phyloP scores from a whole-genome alignment of 2,329 filamentous ascomycete species.

The Epicoccum nigrum region DNA sequence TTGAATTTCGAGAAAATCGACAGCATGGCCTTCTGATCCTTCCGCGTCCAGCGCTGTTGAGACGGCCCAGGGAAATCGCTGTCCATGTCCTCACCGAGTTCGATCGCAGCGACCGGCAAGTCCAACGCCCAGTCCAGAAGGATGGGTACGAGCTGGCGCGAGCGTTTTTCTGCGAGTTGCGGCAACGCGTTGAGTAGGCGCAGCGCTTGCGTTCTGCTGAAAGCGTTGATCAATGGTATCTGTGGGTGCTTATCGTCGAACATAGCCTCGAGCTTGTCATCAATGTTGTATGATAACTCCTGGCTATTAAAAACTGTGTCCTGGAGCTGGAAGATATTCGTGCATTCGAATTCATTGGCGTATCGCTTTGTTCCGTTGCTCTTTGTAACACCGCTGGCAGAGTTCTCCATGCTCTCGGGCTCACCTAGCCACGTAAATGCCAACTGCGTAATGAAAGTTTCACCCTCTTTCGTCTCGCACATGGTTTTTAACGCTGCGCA shows the following conservation, averaged over 20 bases:
- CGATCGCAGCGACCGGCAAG: conserved; percentile 17
- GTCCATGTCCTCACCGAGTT: conserved; percentile 21
- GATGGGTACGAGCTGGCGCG: conserved; percentile 81
- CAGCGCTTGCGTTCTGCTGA: conserved; percentile 77
- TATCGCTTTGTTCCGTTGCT: conserved; percentile 34
- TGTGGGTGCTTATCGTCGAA: conserved; percentile 70
- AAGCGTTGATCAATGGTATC: conserved; percentile 58
- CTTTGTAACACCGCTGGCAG: conserved; percentile 10
- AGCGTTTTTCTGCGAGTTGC: conserved; percentile 81
- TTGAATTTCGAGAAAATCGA: conserved; percentile 81
- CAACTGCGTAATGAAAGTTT: conserved; percentile 72
- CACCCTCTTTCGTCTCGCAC: conserved; percentile 71
- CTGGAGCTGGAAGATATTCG: conserved; percentile 67
- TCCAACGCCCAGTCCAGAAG: conserved; percentile 75
- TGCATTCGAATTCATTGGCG: conserved; percentile 82
- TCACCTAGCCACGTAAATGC: conserved; percentile 76
- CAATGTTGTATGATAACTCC: conserved; percentile 22
- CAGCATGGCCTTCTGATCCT: conserved; percentile 84
- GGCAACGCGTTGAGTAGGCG: conserved; percentile 77
- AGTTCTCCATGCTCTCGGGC: conserved; percentile 16
- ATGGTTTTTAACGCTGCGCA: conserved; percentile 77
- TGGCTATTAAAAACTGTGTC: conserved; percentile 24
- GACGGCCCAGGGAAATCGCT: conserved; percentile 12
- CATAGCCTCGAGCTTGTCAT: conserved; percentile 63
- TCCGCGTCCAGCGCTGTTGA: conserved; percentile 66